Evolutionary conservation across 108 stramenopile genomes (phyloP).

Genomic region (Cyclotella cryptica): DNA sequence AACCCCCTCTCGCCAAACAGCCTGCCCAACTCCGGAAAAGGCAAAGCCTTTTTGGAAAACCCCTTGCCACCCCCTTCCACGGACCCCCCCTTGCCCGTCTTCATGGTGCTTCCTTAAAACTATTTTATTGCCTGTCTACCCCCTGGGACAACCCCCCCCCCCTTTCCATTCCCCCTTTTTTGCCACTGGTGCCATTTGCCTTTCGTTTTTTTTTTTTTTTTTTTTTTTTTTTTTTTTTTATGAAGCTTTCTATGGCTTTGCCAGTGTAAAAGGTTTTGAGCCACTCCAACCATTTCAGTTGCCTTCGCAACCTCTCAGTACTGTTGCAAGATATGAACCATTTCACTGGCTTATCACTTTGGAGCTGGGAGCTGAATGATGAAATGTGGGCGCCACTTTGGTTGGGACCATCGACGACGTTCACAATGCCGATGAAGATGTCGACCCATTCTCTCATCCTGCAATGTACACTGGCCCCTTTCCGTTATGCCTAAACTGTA

Average conservation of each 20-base stretch:
- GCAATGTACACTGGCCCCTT: slow-evolving; percentile 20
- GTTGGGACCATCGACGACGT: not conserved
- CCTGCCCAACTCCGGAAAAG: not conserved
- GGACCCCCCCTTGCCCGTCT: slow-evolving; percentile 14
- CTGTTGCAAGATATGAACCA: not conserved
- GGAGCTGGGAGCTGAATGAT: not conserved
- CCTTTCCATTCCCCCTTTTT: slow-evolving; percentile 17
- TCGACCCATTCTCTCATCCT: not conserved
- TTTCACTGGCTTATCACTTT: not conserved
- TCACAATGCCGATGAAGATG: slow-evolving; percentile 3
- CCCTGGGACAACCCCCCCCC: slow-evolving; percentile 1
- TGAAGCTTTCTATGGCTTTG: not conserved
- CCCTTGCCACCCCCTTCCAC: slow-evolving; percentile 6
- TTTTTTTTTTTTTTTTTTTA: no score
- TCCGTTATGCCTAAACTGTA: slow-evolving; percentile 2
- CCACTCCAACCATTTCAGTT: slow-evolving; percentile 6
- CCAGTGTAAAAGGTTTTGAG: slow-evolving; percentile 24
- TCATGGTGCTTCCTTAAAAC: slow-evolving; percentile 15
- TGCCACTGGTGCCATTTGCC: slow-evolving; percentile 8
- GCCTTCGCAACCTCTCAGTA: not conserved
- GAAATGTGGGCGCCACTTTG: not conserved
- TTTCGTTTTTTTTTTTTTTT: no score
- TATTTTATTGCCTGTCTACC: not conserved
- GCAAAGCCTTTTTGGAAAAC: not conserved
- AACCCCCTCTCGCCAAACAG: slow-evolving; percentile 4